Evolutionary conservation across 2,329 filamentous ascomycete species (phyloP).

Genomic region (Acrodontium crateriforme): DNA sequence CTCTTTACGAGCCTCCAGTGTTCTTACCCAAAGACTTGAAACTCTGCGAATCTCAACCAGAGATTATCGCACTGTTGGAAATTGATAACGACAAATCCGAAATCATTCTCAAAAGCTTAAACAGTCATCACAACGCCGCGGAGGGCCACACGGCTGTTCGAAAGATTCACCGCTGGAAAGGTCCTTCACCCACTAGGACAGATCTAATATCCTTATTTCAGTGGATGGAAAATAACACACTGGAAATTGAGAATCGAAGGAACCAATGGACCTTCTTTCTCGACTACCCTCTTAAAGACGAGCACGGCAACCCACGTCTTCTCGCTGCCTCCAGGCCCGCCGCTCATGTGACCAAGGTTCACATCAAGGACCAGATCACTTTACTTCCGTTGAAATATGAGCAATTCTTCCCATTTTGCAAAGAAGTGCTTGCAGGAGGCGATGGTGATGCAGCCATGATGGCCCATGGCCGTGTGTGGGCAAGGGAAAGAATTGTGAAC

Average conservation of each 20-base stretch:
- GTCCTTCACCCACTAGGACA: background rate
- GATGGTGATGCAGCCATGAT: background rate
- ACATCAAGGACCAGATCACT: background rate
- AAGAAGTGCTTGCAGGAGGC: background rate
- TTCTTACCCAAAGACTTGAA: background rate
- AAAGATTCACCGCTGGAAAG: slow-evolving; percentile 1
- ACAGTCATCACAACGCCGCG: too few relatives aligned
- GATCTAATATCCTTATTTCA: slow-evolving; percentile 1
- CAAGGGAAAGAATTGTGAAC: too few relatives aligned
- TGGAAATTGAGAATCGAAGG: background rate
- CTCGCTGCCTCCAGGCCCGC: background rate
- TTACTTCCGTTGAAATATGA: too few relatives aligned
- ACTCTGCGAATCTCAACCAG: background rate
- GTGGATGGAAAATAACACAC: background rate
- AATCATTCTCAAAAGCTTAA: too few relatives aligned
- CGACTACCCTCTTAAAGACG: slow-evolving; percentile 1
- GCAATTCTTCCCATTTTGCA: too few relatives aligned
- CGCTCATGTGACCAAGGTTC: too few relatives aligned
- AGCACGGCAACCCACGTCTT: slow-evolving; percentile 1
- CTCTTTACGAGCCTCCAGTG: background rate
- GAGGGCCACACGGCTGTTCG: too few relatives aligned
- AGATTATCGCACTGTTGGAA: background rate
- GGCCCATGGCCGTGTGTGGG: too few relatives aligned
- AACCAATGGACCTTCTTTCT: slow-evolving; percentile 1
- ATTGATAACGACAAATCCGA: background rate